A percentile compares a stretch with the other conserved stretches of the same genome.
Conservation (phyloP, 2,329 filamentous ascomycete genomes). For the Incumbomyces delicatus region DNA sequence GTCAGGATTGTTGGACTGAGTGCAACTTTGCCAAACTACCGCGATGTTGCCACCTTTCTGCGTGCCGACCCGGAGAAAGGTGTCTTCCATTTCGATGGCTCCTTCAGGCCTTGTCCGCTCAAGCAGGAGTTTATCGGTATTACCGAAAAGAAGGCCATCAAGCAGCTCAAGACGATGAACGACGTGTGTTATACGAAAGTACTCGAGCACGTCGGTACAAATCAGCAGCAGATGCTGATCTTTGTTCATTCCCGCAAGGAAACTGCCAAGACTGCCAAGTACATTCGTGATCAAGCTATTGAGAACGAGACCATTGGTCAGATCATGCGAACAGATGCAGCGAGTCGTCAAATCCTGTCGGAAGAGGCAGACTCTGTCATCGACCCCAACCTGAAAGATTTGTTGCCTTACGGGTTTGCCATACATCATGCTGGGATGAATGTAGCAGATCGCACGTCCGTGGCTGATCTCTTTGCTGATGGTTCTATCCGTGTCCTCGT, state of each 20-base stretch:
- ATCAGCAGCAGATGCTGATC: slow-evolving; percentile 95
- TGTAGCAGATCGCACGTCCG: slow-evolving; percentile 84
- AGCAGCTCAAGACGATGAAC: slow-evolving; percentile 98
- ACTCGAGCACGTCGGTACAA: slow-evolving; percentile 84
- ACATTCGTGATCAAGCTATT: slow-evolving; percentile 92
- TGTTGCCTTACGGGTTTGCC: slow-evolving; percentile 91
- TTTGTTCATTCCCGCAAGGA: slow-evolving; percentile 98
- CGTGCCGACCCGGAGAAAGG: slow-evolving; percentile 77
- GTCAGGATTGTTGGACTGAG: slow-evolving; percentile 87
- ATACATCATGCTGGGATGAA: slow-evolving; percentile 98
- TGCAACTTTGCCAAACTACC: slow-evolving; percentile 91
- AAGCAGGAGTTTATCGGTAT: slow-evolving; percentile 97
- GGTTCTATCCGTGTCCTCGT: slow-evolving; percentile 91
- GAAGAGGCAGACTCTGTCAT: slow-evolving; percentile 75
- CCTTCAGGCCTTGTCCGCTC: slow-evolving; percentile 84
- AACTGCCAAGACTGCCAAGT: slow-evolving; percentile 92
- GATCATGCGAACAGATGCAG: slow-evolving; percentile 85
- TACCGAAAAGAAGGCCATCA: slow-evolving; percentile 96
- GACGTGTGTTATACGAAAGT: slow-evolving; percentile 98
- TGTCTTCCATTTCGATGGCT: slow-evolving; percentile 92
- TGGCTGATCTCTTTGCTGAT: slow-evolving; percentile 87
- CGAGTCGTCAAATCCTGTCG: slow-evolving; percentile 75
- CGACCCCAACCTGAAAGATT: slow-evolving; percentile 82
- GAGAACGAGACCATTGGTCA: slow-evolving; percentile 95
- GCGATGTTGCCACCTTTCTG: slow-evolving; percentile 89